Conservation (phyloP, 495 filamentous ascomycete species). For the Neurospora sp. region DNA sequence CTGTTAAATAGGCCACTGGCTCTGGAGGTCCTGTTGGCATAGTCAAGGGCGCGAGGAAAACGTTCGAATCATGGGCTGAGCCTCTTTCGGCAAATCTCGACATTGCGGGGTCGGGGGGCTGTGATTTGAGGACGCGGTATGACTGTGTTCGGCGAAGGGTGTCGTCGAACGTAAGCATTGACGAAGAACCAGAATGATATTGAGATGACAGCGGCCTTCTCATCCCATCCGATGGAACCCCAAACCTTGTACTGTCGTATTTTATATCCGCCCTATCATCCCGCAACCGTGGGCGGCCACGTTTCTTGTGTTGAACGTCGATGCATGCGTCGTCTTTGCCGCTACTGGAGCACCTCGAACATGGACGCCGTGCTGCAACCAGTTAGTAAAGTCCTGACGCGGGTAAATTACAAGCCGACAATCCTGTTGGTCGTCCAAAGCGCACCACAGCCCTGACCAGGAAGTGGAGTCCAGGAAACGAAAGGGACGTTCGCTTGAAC, state of each 20-base stretch:
- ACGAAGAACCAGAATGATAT: conserved; percentile 27
- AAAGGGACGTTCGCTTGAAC: background rate
- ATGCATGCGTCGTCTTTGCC: conserved; percentile 75
- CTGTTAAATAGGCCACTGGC: conserved; percentile 45
- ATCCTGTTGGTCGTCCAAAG: background rate
- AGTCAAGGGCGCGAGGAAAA: conserved; percentile 36
- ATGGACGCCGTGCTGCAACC: conserved; percentile 49
- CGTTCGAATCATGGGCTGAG: conserved; percentile 32
- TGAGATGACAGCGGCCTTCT: conserved; percentile 36
- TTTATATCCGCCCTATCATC: conserved; percentile 55
- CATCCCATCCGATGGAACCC: conserved; percentile 31
- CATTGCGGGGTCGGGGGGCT: conserved; percentile 34
- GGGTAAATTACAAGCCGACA: background rate
- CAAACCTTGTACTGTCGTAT: conserved; percentile 41
- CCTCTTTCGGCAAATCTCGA: conserved; percentile 39
- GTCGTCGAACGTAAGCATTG: conserved; percentile 33
- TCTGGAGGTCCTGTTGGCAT: conserved; percentile 30
- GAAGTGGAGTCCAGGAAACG: background rate
- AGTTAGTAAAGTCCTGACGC: conserved; percentile 11
- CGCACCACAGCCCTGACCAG: background rate
- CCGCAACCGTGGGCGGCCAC: conserved; percentile 82
- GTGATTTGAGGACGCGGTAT: conserved; percentile 52
- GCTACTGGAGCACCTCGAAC: conserved; percentile 50
- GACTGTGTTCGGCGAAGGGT: conserved; percentile 39
- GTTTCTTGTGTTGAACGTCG: conserved; percentile 94